Percentiles rank a stretch among this genome's conserved stretches.
Evolutionary conservation across 106 monocot species (phyloP).

Genomic region (Narthecium ossifragum): DNA sequence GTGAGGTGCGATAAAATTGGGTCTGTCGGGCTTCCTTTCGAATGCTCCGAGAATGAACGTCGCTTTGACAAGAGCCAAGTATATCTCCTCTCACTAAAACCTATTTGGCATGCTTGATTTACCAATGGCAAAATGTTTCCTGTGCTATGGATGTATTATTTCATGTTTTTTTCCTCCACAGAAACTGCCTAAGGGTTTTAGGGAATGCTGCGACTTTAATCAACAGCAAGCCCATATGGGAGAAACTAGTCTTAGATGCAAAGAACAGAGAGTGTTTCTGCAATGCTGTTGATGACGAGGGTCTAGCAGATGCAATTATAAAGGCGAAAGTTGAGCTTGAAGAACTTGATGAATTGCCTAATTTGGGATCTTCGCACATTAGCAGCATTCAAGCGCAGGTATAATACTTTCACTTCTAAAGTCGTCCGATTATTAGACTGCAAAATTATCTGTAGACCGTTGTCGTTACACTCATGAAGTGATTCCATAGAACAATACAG

Average conservation of each 20-base stretch:
- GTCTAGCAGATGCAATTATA: neutral
- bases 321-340: too few relatives aligned
- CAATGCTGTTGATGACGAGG: constrained; percentile 15
- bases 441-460: too few relatives aligned
- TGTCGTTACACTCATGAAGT: too few relatives aligned
- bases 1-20: constrained; percentile 45
- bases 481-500: too few relatives aligned
- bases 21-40: constrained; percentile 45
- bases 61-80: constrained; percentile 68
- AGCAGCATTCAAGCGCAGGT: too few relatives aligned
- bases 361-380: too few relatives aligned
- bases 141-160: neutral
- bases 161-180: constrained; percentile 1
- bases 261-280: constrained; percentile 20
- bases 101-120: neutral
- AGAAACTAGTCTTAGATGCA: constrained; percentile 26
- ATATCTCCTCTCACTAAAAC: neutral
- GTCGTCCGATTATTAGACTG: too few relatives aligned
- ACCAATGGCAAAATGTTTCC: neutral
- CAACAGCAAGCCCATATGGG: constrained; percentile 31
- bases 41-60: constrained; percentile 49
- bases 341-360: too few relatives aligned
- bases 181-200: constrained; percentile 50
- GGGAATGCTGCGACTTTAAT: constrained; percentile 34
- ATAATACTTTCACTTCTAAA: too few relatives aligned